Evolutionary conservation across 1,284 basidiomycete species (phyloP), one percentile per base, ranked within the genome.

Genomic region (Tilletia horrida): DNA sequence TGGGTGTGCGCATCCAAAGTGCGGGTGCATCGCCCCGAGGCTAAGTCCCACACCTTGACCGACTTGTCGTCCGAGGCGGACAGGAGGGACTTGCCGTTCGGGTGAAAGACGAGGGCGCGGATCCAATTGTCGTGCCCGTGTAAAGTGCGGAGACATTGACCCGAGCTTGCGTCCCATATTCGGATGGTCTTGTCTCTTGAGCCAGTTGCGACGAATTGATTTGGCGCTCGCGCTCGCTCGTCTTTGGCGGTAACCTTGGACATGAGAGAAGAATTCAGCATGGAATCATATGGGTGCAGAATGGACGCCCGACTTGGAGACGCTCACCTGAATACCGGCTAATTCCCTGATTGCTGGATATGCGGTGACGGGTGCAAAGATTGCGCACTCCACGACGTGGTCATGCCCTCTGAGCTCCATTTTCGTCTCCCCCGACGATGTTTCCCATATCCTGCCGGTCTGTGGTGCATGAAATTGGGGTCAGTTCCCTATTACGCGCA

Each of bases 61-160:
- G 91, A 92, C 83, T 93, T 91, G 85, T 95, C 92, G 82, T 95
- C 92, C 4, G 90, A 90, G 1, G 90, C 91, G 1, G 91, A 92
- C 16, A 95, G 85, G 3, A 95, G 87, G 79, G 88, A 89, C 82
- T 93, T 93, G 47, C 92, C 92, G 66, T 76, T 77, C 2, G 78
- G 78, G 40, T 76, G 73, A 31, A 79, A 80, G 0, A 70, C 72
- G 8, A 81, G 62, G 0, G 72, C 77, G 13, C 79, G 64, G 1
- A 80, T 67, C 79, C 79, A 81, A 42, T 79, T 79, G 62, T 81
- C 79, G 67, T 80, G 78, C 0, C 77, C 78, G 14, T 71, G 66
- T 23, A 91, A 83, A 8, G 85, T 88, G 71, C 86, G 85, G n/a
- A 91, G 79, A 72, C 87, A 87, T 77, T 88, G 91, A 13, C 93